These are phyloP conservation scores for Neurospora sp. DNA, from an alignment of 2,329 filamentous ascomycete genomes.

Conservation along the genomic window DNA sequence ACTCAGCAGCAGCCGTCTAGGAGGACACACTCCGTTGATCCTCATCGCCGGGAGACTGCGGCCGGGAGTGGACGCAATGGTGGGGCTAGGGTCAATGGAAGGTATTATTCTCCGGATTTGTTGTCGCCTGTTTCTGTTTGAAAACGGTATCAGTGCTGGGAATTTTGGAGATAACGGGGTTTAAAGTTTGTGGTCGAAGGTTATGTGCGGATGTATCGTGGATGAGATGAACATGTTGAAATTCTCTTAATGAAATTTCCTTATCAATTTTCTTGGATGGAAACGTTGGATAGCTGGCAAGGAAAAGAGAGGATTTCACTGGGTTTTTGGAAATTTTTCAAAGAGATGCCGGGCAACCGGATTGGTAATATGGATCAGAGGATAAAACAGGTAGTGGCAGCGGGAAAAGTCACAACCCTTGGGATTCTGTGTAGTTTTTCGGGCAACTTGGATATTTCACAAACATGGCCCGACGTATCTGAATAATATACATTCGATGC, in stretches of 20 bases:
- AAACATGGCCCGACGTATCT: background rate
- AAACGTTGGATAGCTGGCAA: background rate
- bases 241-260: background rate
- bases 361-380: background rate
- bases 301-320: background rate
- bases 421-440: background rate
- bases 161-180: background rate
- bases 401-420: background rate
- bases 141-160: slow-evolving; percentile 3
- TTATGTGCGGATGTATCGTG: background rate
- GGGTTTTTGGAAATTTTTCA: background rate
- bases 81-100: background rate
- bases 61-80: background rate
- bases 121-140: background rate
- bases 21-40: background rate
- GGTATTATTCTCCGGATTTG: background rate
- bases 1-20: background rate
- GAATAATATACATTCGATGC: background rate
- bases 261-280: background rate
- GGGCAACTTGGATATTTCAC: background rate
- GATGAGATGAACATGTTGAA: background rate
- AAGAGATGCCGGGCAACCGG: background rate
- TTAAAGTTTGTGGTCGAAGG: background rate
- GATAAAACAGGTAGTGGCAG: background rate
- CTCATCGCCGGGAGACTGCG: background rate